These are phyloP conservation scores for Scheffersomyces lignosus DNA, from an alignment of 805 yeast genomes.

Conservation along the genomic window DNA sequence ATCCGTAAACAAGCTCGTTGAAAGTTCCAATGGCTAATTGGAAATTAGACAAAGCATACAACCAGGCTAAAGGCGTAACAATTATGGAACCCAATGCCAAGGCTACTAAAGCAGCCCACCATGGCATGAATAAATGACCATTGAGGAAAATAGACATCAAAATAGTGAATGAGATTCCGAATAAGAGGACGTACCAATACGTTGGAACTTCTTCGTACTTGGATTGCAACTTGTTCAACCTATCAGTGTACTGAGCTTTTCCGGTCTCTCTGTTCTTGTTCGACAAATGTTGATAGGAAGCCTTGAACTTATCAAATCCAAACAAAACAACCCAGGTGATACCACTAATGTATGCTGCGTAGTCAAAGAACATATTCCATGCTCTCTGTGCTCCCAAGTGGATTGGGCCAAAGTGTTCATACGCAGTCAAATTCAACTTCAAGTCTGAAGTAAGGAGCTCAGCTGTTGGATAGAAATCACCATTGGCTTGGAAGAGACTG, in stretches of 20 bases:
- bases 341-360: conserved; percentile 24
- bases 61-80: conserved; percentile 26
- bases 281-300: conserved; percentile 5
- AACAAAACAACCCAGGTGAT: conserved; percentile 23
- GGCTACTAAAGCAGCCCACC: conserved; percentile 22
- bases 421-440: conserved; percentile 20
- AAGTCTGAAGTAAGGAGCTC: conserved; percentile 16
- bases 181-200: conserved; percentile 40
- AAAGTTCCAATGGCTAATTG: conserved; percentile 27
- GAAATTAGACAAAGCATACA: conserved; percentile 25
- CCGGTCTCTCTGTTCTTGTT: conserved; percentile 7
- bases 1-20: conserved; percentile 24
- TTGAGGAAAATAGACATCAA: conserved; percentile 32
- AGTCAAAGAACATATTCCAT: conserved; percentile 27
- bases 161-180: conserved; percentile 32
- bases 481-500: conserved; percentile 17
- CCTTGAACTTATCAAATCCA: conserved; percentile 13
- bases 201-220: conserved; percentile 41
- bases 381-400: conserved; percentile 25
- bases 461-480: conserved; percentile 18
- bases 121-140: conserved; percentile 24
- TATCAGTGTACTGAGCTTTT: conserved; percentile 32
- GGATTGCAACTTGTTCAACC: conserved; percentile 42
- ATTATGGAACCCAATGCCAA: conserved; percentile 22
- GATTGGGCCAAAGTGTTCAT: conserved; percentile 19